phyloP scores from a whole-genome alignment of 441 rosid genomes.

The Aquilaria agallochum region DNA sequence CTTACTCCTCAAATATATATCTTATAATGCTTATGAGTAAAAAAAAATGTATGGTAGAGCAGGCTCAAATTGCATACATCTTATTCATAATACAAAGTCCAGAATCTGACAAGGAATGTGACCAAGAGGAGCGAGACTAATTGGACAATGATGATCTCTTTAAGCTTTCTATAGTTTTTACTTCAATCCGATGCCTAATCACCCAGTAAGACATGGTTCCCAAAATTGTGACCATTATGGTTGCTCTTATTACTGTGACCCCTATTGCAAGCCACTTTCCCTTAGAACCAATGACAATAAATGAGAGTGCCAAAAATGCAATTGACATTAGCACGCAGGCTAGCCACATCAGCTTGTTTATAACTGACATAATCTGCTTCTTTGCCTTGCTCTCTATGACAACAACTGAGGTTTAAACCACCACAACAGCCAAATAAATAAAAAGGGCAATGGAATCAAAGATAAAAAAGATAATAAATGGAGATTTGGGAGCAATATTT shows the following conservation, averaged over 20 bases:
- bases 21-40: no score
- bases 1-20: no score
- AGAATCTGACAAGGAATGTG: slow-evolving; percentile 56
- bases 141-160: no score
- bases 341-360: slow-evolving; percentile 68
- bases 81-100: slow-evolving; percentile 72
- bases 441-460: slow-evolving; percentile 58
- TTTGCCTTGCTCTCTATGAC: slow-evolving; percentile 53
- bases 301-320: slow-evolving; percentile 53
- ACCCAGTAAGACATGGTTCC: slow-evolving; percentile 36
- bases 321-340: slow-evolving; percentile 53
- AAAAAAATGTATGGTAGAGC: no score
- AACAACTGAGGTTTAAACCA: slow-evolving; percentile 57
- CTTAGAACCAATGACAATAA: slow-evolving; percentile 29
- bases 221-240: slow-evolving; percentile 29
- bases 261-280: slow-evolving; percentile 32
- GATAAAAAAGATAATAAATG: slow-evolving; percentile 44
- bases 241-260: slow-evolving; percentile 28
- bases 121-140: slow-evolving; percentile 40
- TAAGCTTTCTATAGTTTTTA: not conserved
- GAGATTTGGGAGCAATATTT: slow-evolving; percentile 33
- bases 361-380: slow-evolving; percentile 56
- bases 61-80: slow-evolving; percentile 74
- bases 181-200: slow-evolving; percentile 21
- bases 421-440: slow-evolving; percentile 58